A percentile compares a stretch with the other conserved stretches of the same genome.
Evolutionary conservation across 1,284 basidiomycete species (phyloP).

Genomic region (Irpex lacteus): DNA sequence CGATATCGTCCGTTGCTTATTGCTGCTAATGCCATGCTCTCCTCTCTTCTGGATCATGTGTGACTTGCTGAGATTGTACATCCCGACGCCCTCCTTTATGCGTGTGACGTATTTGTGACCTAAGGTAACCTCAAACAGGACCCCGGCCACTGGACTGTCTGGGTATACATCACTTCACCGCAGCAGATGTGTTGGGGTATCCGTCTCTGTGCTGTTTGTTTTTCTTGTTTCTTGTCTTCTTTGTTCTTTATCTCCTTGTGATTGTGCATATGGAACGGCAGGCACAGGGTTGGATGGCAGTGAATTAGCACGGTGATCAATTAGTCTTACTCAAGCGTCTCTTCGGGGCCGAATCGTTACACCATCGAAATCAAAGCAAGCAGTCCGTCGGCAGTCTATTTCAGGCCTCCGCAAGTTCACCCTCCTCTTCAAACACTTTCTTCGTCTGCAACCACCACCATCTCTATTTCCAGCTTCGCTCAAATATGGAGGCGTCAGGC

Average conservation of each 20-base stretch:
- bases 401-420: slow-evolving; percentile 3
- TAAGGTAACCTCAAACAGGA: neutral
- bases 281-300: neutral
- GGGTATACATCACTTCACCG: no score
- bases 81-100: neutral
- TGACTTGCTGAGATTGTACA: no score
- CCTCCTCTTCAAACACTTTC: slow-evolving; percentile 2
- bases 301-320: neutral
- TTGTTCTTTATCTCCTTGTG: neutral
- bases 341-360: slow-evolving; percentile 10
- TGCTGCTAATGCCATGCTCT: slow-evolving; percentile 15
- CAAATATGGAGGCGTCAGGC: slow-evolving; percentile 1
- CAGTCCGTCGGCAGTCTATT: slow-evolving; percentile 7
- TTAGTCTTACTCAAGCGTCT: slow-evolving; percentile 4
- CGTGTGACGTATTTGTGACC: neutral
- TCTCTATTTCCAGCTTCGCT: slow-evolving; percentile 4
- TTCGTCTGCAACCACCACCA: slow-evolving; percentile 8
- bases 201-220: no score
- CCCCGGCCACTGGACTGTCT: neutral
- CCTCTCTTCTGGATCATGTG: slow-evolving; percentile 15
- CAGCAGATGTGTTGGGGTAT: no score
- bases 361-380: slow-evolving; percentile 7
- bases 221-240: neutral
- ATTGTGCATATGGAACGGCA: neutral
- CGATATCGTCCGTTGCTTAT: slow-evolving; percentile 17